phyloP scores from a whole-genome alignment of 2,329 filamentous ascomycete species.

The Bipolaris gigantea region DNA sequence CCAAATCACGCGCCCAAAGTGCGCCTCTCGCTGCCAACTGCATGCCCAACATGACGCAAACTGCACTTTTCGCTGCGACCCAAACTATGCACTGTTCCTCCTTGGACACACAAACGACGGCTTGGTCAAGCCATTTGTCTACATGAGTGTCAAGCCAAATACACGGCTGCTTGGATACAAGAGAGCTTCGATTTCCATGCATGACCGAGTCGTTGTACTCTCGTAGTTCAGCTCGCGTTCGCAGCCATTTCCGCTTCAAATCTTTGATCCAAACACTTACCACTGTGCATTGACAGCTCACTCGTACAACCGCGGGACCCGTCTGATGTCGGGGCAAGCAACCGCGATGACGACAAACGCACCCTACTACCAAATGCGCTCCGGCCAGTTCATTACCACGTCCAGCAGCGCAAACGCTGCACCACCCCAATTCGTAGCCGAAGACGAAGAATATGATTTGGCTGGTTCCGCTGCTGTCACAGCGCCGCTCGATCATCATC shows the following conservation, averaged over 20 bases:
- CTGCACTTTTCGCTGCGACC: conserved; percentile 2
- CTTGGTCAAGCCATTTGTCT: conserved; percentile 14
- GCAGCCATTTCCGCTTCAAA: not conserved
- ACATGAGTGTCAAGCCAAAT: conserved; percentile 21
- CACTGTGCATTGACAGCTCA: conserved; percentile 20
- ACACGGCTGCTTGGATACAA: conserved; percentile 19
- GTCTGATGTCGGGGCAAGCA: conserved; percentile 17
- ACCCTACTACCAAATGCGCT: conserved; percentile 41
- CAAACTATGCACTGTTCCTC: conserved; percentile 15
- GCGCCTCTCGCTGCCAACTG: conserved; percentile 5
- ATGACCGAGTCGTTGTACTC: conserved; percentile 18
- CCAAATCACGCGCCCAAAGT: conserved; percentile 8
- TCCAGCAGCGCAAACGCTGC: conserved; percentile 30
- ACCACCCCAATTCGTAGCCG: conserved; percentile 17
- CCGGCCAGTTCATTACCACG: conserved; percentile 29
- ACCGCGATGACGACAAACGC: conserved; percentile 41
- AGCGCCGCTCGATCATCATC: conserved; percentile 17
- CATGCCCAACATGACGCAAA: conserved; percentile 2
- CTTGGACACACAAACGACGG: conserved; percentile 14
- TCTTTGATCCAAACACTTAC: conserved; percentile 27
- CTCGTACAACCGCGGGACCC: conserved; percentile 2
- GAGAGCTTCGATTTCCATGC: conserved; percentile 17
- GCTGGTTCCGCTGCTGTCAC: conserved; percentile 14
- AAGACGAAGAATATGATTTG: conserved; percentile 29
- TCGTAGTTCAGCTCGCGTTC: conserved; percentile 2